Evolutionary conservation across 768 basidiomycete species (phyloP).

Genomic region (Boletus edulis): DNA sequence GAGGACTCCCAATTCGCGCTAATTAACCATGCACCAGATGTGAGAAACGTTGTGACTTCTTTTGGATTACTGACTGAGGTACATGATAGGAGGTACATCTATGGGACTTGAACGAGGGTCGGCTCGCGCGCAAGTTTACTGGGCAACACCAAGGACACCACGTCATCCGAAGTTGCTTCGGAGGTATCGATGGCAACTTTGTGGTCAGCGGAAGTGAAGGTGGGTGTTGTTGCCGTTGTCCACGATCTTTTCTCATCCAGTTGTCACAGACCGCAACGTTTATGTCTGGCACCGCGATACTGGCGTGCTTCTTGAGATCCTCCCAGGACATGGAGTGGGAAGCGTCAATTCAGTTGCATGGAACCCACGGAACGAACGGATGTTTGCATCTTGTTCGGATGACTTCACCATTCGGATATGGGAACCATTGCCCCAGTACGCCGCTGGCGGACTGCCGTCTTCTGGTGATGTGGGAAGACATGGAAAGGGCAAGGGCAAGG

Average conservation of each 20-base stretch:
- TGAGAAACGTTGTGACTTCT: slow-evolving; percentile 37
- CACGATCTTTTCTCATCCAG: slow-evolving; percentile 9
- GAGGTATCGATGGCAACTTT: slow-evolving; percentile 84
- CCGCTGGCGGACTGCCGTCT: slow-evolving; percentile 18
- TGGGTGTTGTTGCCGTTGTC: slow-evolving; percentile 32
- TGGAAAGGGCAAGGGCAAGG: slow-evolving; percentile 68
- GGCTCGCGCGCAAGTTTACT: slow-evolving; percentile 73
- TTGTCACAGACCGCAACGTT: slow-evolving; percentile 76
- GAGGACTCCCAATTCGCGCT: slow-evolving; percentile 84
- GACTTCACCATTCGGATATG: slow-evolving; percentile 90
- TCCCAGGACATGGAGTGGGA: slow-evolving; percentile 83
- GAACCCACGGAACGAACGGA: slow-evolving; percentile 84
- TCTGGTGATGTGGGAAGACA: slow-evolving; percentile 26
- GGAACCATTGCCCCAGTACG: slow-evolving; percentile 46
- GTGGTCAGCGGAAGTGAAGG: slow-evolving; percentile 96
- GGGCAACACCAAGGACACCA: slow-evolving; percentile 84
- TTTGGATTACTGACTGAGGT: slow-evolving; percentile 5
- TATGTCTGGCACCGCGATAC: slow-evolving; percentile 95
- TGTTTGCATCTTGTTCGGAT: slow-evolving; percentile 97
- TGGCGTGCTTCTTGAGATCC: slow-evolving; percentile 78
- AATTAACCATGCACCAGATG: slow-evolving; percentile 85
- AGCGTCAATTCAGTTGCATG: slow-evolving; percentile 96
- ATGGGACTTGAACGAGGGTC: slow-evolving; percentile 73
- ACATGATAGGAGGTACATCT: slow-evolving; percentile 77
- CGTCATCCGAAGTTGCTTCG: slow-evolving; percentile 92